Percentiles rank a stretch among this genome's conserved stretches.
phyloP scores from a whole-genome alignment of 2,329 filamentous ascomycete species.

The Diaporthe ampelina region DNA sequence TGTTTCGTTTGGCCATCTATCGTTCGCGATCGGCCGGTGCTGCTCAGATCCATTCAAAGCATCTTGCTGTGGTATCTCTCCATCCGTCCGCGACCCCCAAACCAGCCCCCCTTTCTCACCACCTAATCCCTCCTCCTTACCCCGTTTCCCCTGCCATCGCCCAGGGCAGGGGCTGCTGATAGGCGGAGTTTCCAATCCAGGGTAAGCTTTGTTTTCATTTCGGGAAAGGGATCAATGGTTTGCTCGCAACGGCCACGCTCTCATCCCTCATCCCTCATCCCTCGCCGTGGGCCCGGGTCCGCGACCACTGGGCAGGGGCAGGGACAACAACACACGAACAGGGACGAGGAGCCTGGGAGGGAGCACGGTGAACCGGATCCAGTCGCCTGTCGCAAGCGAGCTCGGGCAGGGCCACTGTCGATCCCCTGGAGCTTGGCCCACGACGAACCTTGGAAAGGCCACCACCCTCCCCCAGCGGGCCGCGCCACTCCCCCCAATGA shows the following conservation, averaged over 20 bases:
- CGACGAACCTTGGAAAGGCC: constrained; percentile 9
- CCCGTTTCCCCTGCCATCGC: not conserved
- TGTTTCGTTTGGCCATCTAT: constrained; percentile 28
- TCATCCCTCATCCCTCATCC: not conserved
- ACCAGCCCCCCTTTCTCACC: not conserved
- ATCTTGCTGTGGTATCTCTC: not conserved
- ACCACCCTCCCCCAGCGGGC: not conserved
- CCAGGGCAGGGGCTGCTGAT: not conserved
- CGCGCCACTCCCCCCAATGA: constrained; percentile 20
- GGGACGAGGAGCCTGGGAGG: not conserved
- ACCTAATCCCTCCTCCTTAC: not conserved
- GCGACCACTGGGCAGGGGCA: constrained; percentile 2
- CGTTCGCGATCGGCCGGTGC: constrained; percentile 26
- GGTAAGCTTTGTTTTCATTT: constrained; percentile 11
- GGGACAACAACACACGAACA: not conserved
- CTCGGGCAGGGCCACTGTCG: constrained; percentile 18
- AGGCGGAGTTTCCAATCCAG: constrained; percentile 11
- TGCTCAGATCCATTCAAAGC: constrained; percentile 5
- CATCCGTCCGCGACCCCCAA: not conserved
- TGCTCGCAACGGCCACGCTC: not conserved
- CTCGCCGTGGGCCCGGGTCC: not conserved
- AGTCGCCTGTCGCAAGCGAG: constrained; percentile 19
- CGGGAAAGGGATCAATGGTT: not conserved
- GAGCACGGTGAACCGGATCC: constrained; percentile 17
- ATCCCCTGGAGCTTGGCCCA: constrained; percentile 5